These are phyloP conservation scores for Avicennia marina DNA, from an alignment of 257 asterid genomes.

Conservation along the genomic window DNA sequence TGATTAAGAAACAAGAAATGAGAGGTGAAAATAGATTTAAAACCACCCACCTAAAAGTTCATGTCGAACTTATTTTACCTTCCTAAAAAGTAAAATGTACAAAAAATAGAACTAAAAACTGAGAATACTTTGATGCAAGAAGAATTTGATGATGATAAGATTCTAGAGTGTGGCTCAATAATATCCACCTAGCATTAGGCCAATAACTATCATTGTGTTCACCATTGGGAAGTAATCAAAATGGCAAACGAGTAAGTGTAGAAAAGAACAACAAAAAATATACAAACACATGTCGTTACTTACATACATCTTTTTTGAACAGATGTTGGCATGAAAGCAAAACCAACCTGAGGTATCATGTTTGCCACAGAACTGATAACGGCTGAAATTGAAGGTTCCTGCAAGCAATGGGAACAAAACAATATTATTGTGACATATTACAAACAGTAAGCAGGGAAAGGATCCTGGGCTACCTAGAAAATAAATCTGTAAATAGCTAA, in stretches of 20 bases:
- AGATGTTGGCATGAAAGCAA: too few species aligned
- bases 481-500: not conserved
- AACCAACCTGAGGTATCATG: slow-evolving; percentile 95
- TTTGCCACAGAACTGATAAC: slow-evolving; percentile 86
- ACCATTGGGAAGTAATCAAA: too few species aligned
- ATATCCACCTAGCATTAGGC: slow-evolving; percentile 7
- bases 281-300: too few species aligned
- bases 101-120: slow-evolving; percentile 1
- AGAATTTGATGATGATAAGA: not conserved
- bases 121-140: not conserved
- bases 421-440: not conserved
- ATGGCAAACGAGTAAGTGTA: too few species aligned
- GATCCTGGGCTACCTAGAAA: not conserved
- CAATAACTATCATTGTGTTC: too few species aligned
- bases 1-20: not conserved
- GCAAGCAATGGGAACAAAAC: slow-evolving; percentile 24
- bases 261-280: too few species aligned
- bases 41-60: slow-evolving; percentile 5
- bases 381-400: slow-evolving; percentile 94
- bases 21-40: slow-evolving; percentile 1
- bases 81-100: slow-evolving; percentile 1
- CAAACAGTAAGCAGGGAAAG: not conserved
- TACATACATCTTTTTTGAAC: too few species aligned
- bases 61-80: slow-evolving; percentile 1
- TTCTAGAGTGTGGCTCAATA: not conserved